Percentiles rank a stretch among this genome's conserved stretches.
Evolutionary conservation across 805 yeast genomes (phyloP).

Genomic region (Maudiozyma turicensis): DNA sequence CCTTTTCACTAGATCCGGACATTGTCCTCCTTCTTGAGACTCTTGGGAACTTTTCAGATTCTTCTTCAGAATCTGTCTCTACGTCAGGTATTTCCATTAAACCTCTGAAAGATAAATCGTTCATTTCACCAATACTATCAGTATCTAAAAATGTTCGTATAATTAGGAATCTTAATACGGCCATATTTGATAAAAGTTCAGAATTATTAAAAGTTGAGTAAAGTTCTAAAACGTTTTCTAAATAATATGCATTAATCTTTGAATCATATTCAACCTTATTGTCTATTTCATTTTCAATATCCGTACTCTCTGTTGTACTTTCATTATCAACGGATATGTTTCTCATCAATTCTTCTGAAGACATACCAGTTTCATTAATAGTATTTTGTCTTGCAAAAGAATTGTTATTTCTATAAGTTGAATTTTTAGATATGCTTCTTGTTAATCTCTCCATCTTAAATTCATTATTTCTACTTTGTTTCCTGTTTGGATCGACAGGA

Average conservation of each 20-base stretch:
- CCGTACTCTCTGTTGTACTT: not conserved
- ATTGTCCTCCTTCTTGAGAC: not conserved
- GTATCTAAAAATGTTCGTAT: slow-evolving; percentile 13
- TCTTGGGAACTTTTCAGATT: not conserved
- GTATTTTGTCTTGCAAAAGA: not conserved
- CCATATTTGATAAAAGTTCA: slow-evolving; percentile 11
- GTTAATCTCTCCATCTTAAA: not conserved
- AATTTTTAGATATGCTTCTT: not conserved
- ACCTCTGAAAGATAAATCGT: slow-evolving; percentile 7
- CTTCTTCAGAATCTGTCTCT: not conserved
- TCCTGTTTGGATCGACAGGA: not conserved
- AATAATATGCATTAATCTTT: slow-evolving; percentile 1
- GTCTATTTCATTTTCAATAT: not conserved
- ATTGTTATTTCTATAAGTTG: not conserved
- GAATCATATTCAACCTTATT: slow-evolving; percentile 1
- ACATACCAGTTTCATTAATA: not conserved
- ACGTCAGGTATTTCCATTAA: slow-evolving; percentile 3
- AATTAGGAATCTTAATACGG: slow-evolving; percentile 14
- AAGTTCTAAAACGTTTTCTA: slow-evolving; percentile 10
- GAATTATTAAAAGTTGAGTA: slow-evolving; percentile 7
- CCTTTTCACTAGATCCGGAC: slow-evolving; percentile 2
- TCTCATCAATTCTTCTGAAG: too few species aligned
- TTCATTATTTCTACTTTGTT: not conserved
- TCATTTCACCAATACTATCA: slow-evolving; percentile 13
- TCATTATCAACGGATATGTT: not conserved